Base-by-base conservation (phyloP, 805 yeast genomes). In the Cyberlindnera misumaiensis region DNA sequence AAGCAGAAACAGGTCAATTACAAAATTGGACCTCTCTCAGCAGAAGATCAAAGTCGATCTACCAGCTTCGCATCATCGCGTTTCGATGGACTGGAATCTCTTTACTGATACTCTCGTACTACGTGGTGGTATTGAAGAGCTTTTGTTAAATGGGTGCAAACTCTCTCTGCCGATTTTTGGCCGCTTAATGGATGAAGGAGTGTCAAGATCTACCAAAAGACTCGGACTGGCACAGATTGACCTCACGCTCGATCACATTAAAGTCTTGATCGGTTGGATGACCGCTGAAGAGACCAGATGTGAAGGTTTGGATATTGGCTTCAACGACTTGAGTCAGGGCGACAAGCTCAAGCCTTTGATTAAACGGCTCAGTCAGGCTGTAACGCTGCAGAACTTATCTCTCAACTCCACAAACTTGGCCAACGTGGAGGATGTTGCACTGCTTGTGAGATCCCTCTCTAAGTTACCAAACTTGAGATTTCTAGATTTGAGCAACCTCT, bases 21-120 rank as follows among this genome's bases (percentile, higher is more conserved):
- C 68, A 34, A 72, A 73, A 45, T 51, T 85, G 26, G 95, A 85
- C 56, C 62, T 86, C 8, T 83, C 95, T 0, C 93, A 83, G 56
- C 70, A 72, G 17, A 68, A 64, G 44, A 55, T 64, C 28, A 61
- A 59, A 41, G 40, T 63, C 2, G 72, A 66, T 28, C 42, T 60
- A 11, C 49, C 58, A 20, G 44, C 52, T 13, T 38, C 45, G 4
- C 56, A 54, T n/a, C 56, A 80, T 51, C 70, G 96, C 41, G 73
- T 85, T 3, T 80, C 77, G 40, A 78, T 81, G 81, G 88, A 89
- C 58, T 89, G 97, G 97, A 61, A 74, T 2, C 61, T 85, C 34
- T 71, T 90, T 40, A 75, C 79, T 3, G 82, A 84, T 11, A 80
- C 94, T 0, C 54, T 89, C 14, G 67, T 68, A 14, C 72, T 71